Evolutionary conservation across 768 basidiomycete species (phyloP).

Genomic region (Strobilomyces dryophilus): DNA sequence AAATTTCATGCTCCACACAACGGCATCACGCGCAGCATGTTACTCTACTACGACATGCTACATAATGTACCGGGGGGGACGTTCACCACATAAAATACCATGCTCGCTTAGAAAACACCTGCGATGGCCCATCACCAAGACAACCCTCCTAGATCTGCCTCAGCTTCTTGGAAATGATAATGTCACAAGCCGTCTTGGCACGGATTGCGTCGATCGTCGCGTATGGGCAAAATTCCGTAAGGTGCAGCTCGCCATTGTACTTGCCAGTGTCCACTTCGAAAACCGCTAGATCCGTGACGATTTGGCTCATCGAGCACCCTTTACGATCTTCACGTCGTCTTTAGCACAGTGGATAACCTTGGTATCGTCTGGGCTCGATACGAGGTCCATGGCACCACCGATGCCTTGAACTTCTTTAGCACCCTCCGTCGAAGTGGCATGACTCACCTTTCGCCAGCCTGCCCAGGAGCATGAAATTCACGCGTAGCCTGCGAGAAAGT

Average conservation of each 20-base stretch:
- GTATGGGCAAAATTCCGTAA: constrained; percentile 76
- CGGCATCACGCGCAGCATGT: constrained; percentile 13
- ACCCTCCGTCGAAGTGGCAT: background rate
- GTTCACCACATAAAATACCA: background rate
- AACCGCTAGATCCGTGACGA: constrained; percentile 87
- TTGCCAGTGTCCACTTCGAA: constrained; percentile 72
- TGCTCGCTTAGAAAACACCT: background rate
- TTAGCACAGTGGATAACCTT: constrained; percentile 87
- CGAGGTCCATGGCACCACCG: constrained; percentile 93
- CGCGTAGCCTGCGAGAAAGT: too few species aligned
- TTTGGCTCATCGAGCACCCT: constrained; percentile 81
- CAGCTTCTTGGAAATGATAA: constrained; percentile 51
- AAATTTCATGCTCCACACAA: constrained; percentile 17
- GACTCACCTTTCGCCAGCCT: too few species aligned
- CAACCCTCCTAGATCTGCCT: constrained; percentile 29
- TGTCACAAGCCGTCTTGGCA: constrained; percentile 79
- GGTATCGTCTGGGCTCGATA: constrained; percentile 91
- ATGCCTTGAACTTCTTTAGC: constrained; percentile 59
- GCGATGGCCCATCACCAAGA: constrained; percentile 2
- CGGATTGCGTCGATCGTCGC: constrained; percentile 76
- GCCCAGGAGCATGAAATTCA: too few species aligned
- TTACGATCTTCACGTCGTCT: constrained; percentile 84
- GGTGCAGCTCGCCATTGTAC: constrained; percentile 55
- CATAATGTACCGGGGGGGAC: background rate
- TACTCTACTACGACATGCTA: constrained; percentile 1